A percentile compares a stretch with the other conserved stretches of the same genome.
These are phyloP conservation scores for Oryza rufipogon DNA, from an alignment of 176 grass and related monocot genomes.

Conservation along the genomic window DNA sequence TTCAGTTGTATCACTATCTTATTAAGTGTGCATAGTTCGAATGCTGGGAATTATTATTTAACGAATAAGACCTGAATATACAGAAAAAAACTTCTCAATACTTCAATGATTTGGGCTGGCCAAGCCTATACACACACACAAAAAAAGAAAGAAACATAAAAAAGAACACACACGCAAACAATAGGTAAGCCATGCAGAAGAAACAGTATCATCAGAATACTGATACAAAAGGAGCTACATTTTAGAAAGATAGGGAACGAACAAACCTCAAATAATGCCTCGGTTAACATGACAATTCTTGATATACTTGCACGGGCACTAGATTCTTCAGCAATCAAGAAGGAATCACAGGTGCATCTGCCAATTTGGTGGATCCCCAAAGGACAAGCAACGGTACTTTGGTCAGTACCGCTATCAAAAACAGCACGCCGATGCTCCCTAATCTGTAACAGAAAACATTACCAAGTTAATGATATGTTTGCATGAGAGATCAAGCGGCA, in stretches of 20 bases:
- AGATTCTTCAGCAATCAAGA: conserved; percentile 77
- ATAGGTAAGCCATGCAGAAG: neutral
- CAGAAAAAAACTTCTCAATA: neutral
- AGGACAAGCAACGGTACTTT: conserved; percentile 63
- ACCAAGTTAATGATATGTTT: conserved; percentile 29
- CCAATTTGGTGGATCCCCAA: conserved; percentile 87
- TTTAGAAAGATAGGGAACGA: conserved; percentile 33
- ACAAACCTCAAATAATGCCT: conserved; percentile 95
- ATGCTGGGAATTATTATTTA: conserved; percentile 33
- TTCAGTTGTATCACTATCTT: neutral
- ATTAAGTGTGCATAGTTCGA: conserved; percentile 18
- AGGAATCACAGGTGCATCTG: conserved; percentile 81
- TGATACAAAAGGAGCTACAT: neutral
- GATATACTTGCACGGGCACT: conserved; percentile 84
- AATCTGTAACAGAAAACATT: conserved; percentile 55
- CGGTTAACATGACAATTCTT: conserved; percentile 95
- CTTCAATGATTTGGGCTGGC: neutral
- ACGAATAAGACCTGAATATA: conserved; percentile 16
- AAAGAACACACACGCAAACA: neutral
- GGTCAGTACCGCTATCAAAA: conserved; percentile 61
- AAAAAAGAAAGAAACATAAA: neutral
- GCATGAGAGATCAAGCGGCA: conserved; percentile 25
- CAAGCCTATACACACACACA: neutral
- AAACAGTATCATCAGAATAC: conserved; percentile 12
- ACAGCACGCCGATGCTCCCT: conserved; percentile 70